These are phyloP conservation scores for Penicillium sp. DNA, from an alignment of 2,329 filamentous ascomycete genomes.

Conservation along the genomic window DNA sequence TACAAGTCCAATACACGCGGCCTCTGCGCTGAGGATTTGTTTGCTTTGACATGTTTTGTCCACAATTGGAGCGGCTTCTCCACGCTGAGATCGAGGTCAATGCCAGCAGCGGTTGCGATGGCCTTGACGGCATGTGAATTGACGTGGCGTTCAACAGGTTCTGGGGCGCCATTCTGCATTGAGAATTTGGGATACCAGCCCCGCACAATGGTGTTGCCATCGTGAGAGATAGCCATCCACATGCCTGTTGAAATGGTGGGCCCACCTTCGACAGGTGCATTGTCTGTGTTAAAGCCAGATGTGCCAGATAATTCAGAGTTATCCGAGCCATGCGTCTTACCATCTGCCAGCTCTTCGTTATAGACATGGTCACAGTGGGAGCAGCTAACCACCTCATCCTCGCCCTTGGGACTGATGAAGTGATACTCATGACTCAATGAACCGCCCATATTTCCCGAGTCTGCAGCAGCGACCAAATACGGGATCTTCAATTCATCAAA, in stretches of 20 bases:
- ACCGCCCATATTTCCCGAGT: constrained; percentile 95
- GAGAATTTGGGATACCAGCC: constrained; percentile 64
- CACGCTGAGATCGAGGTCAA: constrained; percentile 71
- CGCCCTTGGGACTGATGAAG: constrained; percentile 74
- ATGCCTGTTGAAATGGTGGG: constrained; percentile 39
- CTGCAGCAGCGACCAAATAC: constrained; percentile 81
- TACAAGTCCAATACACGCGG: constrained; percentile 42
- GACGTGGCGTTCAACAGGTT: constrained; percentile 43
- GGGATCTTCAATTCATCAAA: constrained; percentile 83
- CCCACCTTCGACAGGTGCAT: constrained; percentile 19
- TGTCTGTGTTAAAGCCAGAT: constrained; percentile 29
- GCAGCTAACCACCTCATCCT: constrained; percentile 82
- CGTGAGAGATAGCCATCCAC: constrained; percentile 48
- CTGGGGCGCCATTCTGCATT: constrained; percentile 29
- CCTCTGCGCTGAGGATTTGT: constrained; percentile 27
- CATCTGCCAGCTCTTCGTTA: constrained; percentile 81
- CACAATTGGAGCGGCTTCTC: constrained; percentile 60
- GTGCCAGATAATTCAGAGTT: constrained; percentile 4
- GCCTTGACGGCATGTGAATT: constrained; percentile 68
- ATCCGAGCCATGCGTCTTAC: constrained; percentile 25
- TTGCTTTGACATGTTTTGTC: constrained; percentile 41
- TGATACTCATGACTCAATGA: constrained; percentile 94
- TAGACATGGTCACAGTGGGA: constrained; percentile 71
- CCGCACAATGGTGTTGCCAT: constrained; percentile 67
- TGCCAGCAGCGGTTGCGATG: constrained; percentile 49